phyloP scores from a whole-genome alignment of 352 stramenopile genomes.

The Globisporangium solare region DNA sequence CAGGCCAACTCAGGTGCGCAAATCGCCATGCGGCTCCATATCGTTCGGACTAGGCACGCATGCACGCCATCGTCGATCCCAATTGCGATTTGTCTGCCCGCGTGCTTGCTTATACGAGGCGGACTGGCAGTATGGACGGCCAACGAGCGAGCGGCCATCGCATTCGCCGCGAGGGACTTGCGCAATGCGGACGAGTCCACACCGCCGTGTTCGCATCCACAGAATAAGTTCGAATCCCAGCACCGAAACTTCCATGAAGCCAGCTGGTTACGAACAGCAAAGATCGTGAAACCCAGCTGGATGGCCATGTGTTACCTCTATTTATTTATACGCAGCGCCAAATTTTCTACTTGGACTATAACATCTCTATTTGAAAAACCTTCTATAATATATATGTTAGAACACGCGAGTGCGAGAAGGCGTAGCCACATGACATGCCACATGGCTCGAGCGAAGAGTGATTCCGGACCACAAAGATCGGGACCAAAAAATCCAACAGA shows the following conservation, averaged over 20 bases:
- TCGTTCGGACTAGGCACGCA: too few relatives aligned
- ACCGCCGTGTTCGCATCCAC: too few relatives aligned
- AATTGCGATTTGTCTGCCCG: too few relatives aligned
- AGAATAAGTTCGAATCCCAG: too few relatives aligned
- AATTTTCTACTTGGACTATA: neutral
- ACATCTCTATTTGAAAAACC: slow-evolving; percentile 7
- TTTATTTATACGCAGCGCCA: neutral
- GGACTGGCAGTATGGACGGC: too few relatives aligned
- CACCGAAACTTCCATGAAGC: neutral
- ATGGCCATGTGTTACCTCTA: neutral
- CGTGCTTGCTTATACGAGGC: too few relatives aligned
- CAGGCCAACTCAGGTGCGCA: too few relatives aligned
- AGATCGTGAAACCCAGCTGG: slow-evolving; percentile 1
- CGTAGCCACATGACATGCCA: slow-evolving; percentile 9
- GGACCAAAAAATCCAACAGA: slow-evolving; percentile 11
- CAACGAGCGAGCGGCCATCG: too few relatives aligned
- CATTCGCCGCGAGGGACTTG: too few relatives aligned
- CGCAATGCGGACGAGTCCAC: too few relatives aligned
- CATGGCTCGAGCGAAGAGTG: slow-evolving; percentile 6
- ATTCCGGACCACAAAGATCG: slow-evolving; percentile 5
- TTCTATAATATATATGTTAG: slow-evolving; percentile 6
- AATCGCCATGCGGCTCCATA: too few relatives aligned
- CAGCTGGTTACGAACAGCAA: neutral
- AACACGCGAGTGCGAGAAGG: neutral
- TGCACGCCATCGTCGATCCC: too few relatives aligned